Evolutionary conservation across 768 basidiomycete genomes (phyloP).

Genomic region (Boletus rex-veris): DNA sequence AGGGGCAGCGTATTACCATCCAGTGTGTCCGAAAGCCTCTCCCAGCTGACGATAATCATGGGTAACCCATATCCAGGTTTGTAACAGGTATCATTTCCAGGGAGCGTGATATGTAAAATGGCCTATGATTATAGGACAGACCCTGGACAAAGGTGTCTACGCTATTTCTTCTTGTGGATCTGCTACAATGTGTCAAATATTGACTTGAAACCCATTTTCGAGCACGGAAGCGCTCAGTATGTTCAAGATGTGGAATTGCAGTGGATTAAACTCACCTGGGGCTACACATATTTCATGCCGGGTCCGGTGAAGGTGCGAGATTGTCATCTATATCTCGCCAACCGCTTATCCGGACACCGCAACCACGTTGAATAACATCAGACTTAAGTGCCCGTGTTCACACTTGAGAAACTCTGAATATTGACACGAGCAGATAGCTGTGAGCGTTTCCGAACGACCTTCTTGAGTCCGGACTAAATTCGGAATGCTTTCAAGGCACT

Average conservation of each 20-base stretch:
- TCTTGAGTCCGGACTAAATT: neutral
- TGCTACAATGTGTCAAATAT: neutral
- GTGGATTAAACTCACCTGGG: neutral
- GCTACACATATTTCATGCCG: neutral
- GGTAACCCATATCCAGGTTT: constrained; percentile 1
- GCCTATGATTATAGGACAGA: neutral
- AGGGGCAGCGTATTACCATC: neutral
- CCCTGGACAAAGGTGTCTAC: neutral
- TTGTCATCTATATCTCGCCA: neutral
- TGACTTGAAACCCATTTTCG: neutral
- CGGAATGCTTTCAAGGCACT: neutral
- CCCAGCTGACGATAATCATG: neutral
- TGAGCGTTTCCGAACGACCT: neutral
- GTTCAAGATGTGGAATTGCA: neutral
- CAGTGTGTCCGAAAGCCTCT: neutral
- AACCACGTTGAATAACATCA: neutral
- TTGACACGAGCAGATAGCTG: neutral
- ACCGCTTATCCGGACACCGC: neutral
- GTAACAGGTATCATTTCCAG: neutral
- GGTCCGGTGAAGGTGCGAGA: neutral
- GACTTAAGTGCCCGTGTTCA: neutral
- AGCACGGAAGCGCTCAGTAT: neutral
- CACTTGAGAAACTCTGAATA: neutral
- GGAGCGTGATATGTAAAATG: neutral
- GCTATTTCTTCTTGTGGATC: neutral